phyloP scores from a whole-genome alignment of 768 basidiomycete species.

The Phanerochaete carnosa region DNA sequence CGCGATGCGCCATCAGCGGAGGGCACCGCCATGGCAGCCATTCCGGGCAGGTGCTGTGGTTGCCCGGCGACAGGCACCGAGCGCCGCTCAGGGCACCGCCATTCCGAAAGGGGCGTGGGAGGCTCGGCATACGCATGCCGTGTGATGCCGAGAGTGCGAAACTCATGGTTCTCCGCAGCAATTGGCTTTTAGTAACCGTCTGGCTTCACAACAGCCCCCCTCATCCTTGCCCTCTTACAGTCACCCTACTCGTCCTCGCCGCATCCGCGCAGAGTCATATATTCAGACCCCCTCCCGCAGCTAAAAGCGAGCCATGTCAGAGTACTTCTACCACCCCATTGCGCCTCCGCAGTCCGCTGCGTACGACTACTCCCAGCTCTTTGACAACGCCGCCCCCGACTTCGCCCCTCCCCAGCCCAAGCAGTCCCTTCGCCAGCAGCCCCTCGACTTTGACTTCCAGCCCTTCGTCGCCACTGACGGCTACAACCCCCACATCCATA shows the following conservation, averaged over 20 bases:
- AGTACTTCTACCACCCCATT: constrained; percentile 11
- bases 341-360: constrained; percentile 7
- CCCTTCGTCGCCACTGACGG: constrained; percentile 17
- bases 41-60: constrained; percentile 6
- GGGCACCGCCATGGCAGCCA: neutral
- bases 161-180: constrained; percentile 16
- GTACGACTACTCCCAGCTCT: constrained; percentile 6
- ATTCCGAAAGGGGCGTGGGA: constrained; percentile 1
- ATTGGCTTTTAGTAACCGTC: constrained; percentile 9
- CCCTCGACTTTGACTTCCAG: constrained; percentile 21
- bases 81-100: constrained; percentile 7
- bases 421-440: neutral
- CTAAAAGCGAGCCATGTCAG: constrained; percentile 8
- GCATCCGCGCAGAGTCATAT: constrained; percentile 14
- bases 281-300: constrained; percentile 6
- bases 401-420: neutral
- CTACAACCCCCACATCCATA: constrained; percentile 16
- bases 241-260: constrained; percentile 14
- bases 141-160: constrained; percentile 5
- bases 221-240: constrained; percentile 7
- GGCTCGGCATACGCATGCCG: neutral
- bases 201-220: constrained; percentile 1
- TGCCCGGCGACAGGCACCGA: neutral
- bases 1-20: neutral
- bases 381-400: constrained; percentile 3